A percentile compares a stretch with the other conserved stretches of the same genome.
phyloP scores from a whole-genome alignment of 2,329 filamentous ascomycete genomes.

The Cladophialophora bantiana region DNA sequence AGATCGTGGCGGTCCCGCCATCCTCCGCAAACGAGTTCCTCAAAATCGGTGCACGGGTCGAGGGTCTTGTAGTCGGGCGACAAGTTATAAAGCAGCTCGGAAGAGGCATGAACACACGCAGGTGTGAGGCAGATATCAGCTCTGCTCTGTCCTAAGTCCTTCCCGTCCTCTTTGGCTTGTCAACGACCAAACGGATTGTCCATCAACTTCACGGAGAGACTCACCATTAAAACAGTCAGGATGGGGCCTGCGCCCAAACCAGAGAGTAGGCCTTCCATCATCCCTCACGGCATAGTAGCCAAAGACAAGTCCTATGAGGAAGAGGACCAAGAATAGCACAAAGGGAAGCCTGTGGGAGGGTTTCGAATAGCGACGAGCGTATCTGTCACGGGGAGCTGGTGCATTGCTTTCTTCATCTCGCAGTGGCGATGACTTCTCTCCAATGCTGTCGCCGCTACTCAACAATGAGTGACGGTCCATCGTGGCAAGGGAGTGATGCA shows the following conservation, averaged over 20 bases:
- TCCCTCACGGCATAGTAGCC: background rate
- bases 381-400: background rate
- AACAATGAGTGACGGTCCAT: background rate
- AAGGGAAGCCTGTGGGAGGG: background rate
- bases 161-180: conserved; percentile 5
- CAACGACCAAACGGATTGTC: background rate
- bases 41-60: conserved; percentile 74
- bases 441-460: background rate
- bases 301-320: background rate
- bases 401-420: conserved; percentile 14
- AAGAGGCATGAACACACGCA: conserved; percentile 69
- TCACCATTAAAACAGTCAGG: background rate
- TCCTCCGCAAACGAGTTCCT: conserved; percentile 71
- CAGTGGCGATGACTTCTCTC: conserved; percentile 7
- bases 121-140: conserved; percentile 61
- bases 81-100: conserved; percentile 67
- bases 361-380: background rate
- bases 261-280: background rate
- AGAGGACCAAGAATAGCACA: background rate
- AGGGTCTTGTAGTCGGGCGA: conserved; percentile 67
- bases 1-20: conserved; percentile 71
- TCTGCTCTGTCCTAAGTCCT: background rate
- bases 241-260: background rate
- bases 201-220: background rate
- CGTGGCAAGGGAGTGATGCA: background rate